phyloP scores from a whole-genome alignment of 2,329 filamentous ascomycete genomes.

The Dactylellina sp. region DNA sequence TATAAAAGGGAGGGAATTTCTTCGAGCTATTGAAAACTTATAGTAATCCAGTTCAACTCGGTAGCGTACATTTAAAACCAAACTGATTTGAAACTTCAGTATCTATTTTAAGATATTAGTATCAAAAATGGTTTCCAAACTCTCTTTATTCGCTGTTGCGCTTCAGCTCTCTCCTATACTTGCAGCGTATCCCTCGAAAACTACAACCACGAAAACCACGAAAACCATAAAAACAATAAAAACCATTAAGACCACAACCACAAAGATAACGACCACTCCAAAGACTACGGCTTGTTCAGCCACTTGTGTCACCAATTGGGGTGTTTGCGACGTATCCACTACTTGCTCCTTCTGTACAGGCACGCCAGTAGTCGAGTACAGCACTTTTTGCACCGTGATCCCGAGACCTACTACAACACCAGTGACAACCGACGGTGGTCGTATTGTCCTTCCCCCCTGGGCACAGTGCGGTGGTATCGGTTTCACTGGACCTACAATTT shows the following conservation, averaged over 20 bases:
- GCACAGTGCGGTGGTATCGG: slow-evolving; percentile 35
- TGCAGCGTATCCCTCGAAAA: slow-evolving; percentile 4
- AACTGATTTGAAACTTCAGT: slow-evolving; percentile 10
- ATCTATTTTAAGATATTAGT: slow-evolving; percentile 12
- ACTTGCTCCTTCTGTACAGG: slow-evolving; percentile 12
- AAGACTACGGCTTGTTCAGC: slow-evolving; percentile 10
- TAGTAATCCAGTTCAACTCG: slow-evolving; percentile 8
- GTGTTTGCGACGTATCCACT: slow-evolving; percentile 9
- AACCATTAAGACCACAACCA: slow-evolving; percentile 6
- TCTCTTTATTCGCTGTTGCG: slow-evolving; percentile 16
- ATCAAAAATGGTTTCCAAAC: slow-evolving; percentile 15
- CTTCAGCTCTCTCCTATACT: slow-evolving; percentile 4
- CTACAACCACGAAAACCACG: slow-evolving; percentile 9
- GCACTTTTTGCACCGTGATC: slow-evolving; percentile 13
- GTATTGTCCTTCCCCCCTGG: slow-evolving; percentile 36
- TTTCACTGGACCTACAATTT: slow-evolving; percentile 22
- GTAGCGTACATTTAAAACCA: slow-evolving; percentile 8
- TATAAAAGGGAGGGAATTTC: slow-evolving; percentile 10
- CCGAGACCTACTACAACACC: slow-evolving; percentile 12
- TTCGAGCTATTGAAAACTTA: slow-evolving; percentile 1
- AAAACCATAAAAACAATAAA: slow-evolving; percentile 2
- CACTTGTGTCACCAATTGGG: slow-evolving; percentile 7
- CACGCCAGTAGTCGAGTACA: slow-evolving; percentile 8
- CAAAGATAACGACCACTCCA: slow-evolving; percentile 3
- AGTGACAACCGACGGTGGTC: slow-evolving; percentile 11